Percentiles rank a stretch among this genome's conserved stretches.
These are phyloP conservation scores for Aspergillus asperescens DNA, from an alignment of 495 filamentous ascomycete genomes.

Conservation along the genomic window DNA sequence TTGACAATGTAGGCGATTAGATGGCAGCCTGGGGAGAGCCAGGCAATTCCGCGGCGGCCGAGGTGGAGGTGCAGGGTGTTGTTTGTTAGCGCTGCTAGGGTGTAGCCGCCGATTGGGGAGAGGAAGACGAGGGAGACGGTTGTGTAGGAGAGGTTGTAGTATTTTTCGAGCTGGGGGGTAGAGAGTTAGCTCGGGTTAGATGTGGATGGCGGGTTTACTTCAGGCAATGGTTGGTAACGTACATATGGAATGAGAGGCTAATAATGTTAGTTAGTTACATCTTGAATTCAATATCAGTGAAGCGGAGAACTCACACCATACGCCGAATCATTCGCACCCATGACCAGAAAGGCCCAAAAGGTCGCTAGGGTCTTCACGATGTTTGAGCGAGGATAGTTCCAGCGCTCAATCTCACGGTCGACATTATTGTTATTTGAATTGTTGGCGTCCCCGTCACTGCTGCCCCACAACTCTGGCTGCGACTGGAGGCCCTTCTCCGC, in stretches of 20 bases:
- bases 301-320: constrained; percentile 56
- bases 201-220: not conserved
- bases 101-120: constrained; percentile 56
- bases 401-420: constrained; percentile 25
- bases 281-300: constrained; percentile 2
- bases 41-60: constrained; percentile 71
- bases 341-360: constrained; percentile 69
- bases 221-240: too few species aligned
- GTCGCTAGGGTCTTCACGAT: constrained; percentile 58
- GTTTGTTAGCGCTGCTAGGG: constrained; percentile 51
- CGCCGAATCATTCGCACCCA: constrained; percentile 79
- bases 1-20: constrained; percentile 59
- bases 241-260: constrained; percentile 60
- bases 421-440: not conserved
- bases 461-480: not conserved
- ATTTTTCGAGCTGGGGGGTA: constrained; percentile 47
- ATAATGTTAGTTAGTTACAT: not conserved
- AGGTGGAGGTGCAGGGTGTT: constrained; percentile 51
- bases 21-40: constrained; percentile 59
- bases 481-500: not conserved
- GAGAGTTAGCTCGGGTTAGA: not conserved
- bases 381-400: constrained; percentile 68
- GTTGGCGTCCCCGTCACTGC: too few species aligned
- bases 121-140: constrained; percentile 61
- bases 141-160: constrained; percentile 54